Conservation (phyloP, 23 red algal species). For the Chondrus crispus region DNA sequence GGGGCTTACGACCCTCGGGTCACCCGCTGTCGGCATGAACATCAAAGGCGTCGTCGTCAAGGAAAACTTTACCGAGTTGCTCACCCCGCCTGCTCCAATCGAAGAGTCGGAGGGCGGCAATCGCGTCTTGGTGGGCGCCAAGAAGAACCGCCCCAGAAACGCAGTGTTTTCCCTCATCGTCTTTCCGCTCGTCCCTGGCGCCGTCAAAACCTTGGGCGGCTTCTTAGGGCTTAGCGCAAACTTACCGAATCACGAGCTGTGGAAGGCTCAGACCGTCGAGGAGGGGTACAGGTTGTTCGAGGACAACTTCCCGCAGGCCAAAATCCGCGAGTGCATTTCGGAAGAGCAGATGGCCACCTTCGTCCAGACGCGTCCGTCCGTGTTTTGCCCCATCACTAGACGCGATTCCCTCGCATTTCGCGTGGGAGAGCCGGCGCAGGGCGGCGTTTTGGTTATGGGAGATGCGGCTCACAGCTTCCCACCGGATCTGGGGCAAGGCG, state of each 20-base stretch:
- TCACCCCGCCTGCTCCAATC: background rate
- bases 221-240: too few species aligned
- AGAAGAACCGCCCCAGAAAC: background rate
- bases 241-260: background rate
- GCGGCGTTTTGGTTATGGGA: constrained; percentile 33
- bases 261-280: constrained; percentile 17
- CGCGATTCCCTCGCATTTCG: constrained; percentile 9
- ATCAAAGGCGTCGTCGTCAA: background rate
- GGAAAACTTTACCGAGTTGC: background rate
- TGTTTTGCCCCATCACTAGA: background rate
- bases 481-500: constrained; percentile 46
- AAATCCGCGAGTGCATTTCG: background rate
- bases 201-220: too few species aligned
- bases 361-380: background rate
- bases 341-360: constrained; percentile 34
- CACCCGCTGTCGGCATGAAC: background rate
- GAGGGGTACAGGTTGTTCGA: constrained; percentile 37
- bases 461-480: constrained; percentile 68
- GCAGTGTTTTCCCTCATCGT: background rate
- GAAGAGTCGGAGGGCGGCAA: too few species aligned
- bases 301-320: constrained; percentile 39
- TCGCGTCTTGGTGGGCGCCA: too few species aligned
- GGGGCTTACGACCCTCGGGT: background rate
- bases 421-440: background rate
- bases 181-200: background rate